Evolutionary conservation across 768 basidiomycete genomes (phyloP), one percentile per base, ranked within the genome.

Genomic region (Austroboletus eburneus): DNA sequence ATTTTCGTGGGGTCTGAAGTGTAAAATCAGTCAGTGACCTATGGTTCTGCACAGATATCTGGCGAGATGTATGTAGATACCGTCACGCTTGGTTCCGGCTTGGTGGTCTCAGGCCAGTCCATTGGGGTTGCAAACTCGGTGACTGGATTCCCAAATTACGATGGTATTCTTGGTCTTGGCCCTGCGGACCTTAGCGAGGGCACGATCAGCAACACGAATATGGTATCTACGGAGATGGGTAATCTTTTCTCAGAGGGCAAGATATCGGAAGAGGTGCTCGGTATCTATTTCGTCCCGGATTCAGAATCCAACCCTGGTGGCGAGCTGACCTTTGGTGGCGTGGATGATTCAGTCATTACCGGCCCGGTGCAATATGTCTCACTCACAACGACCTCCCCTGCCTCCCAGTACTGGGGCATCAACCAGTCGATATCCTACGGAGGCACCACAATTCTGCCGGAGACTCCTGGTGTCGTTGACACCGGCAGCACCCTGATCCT

Each of bases 161-260:
- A 73, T 42, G 73, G 73, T 16, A 67, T 73, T 44, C 60, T 74
- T 20, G 54, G 73, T 61, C 33, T 55, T 9, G 64, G 71, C 8
- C 72, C 72, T 16, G 42, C 40, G 10, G 64, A 57, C 44, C 52
- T 73, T 22, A 72, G 69, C 1, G 5, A 35, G 1, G 66, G 57
- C 36, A 58, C 3, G n/a, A n/a, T n/a, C n/a, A n/a, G n/a, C n/a
- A n/a, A n/a, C n/a, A n/a, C n/a, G n/a, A n/a, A n/a, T n/a, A 17
- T 12, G 3, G 53, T 66, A 14, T 62, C 68, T 10, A 72, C 70
- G 3, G 68, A 72, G 16, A 52, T 48, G 16, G 65, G 70, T 57
- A 70, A 65, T 44, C 63, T 70, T 1, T 48, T 43, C 45, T 34
- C 21, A 6, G 61, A 67, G 43, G 57, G 61, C 10, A 42, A 45